A percentile compares a stretch with the other conserved stretches of the same genome.
phyloP scores from a whole-genome alignment of 2,329 filamentous ascomycete species.

The Mariannaea sp. region DNA sequence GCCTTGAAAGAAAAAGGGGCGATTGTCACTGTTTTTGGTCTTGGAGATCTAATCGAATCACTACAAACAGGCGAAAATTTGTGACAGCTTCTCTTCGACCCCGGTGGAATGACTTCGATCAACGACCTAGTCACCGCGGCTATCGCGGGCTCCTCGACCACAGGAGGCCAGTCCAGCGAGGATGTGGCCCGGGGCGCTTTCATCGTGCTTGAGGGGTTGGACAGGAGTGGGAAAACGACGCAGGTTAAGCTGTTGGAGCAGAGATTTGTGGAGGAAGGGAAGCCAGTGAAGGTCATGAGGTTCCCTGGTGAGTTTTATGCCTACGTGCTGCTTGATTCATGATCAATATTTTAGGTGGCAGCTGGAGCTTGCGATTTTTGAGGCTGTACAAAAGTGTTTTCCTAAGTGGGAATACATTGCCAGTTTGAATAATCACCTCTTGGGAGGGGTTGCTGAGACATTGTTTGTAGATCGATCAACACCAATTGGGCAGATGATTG shows the following conservation, averaged over 20 bases:
- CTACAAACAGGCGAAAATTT: too few relatives aligned
- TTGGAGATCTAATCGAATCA: too few relatives aligned
- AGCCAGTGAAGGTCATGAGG: constrained; percentile 57
- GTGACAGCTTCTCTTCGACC: too few relatives aligned
- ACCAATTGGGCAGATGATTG: constrained; percentile 85
- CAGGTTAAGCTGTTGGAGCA: constrained; percentile 75
- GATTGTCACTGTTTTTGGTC: too few relatives aligned
- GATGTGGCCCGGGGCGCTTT: constrained; percentile 62
- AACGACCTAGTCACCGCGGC: constrained; percentile 56
- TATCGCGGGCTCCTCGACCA: constrained; percentile 48
- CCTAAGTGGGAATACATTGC: neutral
- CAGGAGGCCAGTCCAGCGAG: constrained; percentile 22
- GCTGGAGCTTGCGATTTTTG: too few relatives aligned
- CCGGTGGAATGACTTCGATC: constrained; percentile 53
- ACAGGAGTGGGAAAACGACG: constrained; percentile 90
- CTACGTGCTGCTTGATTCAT: too few relatives aligned
- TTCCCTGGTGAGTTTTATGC: constrained; percentile 58
- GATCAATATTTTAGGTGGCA: too few relatives aligned
- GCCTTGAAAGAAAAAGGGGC: too few relatives aligned
- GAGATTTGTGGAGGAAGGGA: constrained; percentile 54
- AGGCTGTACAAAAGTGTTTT: neutral
- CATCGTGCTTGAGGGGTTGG: constrained; percentile 85
- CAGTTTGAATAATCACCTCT: too few relatives aligned
- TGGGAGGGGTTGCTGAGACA: constrained; percentile 12
- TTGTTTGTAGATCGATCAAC: constrained; percentile 75